Conservation (phyloP, 2,329 filamentous ascomycete species). For the Phoma herbarum region DNA sequence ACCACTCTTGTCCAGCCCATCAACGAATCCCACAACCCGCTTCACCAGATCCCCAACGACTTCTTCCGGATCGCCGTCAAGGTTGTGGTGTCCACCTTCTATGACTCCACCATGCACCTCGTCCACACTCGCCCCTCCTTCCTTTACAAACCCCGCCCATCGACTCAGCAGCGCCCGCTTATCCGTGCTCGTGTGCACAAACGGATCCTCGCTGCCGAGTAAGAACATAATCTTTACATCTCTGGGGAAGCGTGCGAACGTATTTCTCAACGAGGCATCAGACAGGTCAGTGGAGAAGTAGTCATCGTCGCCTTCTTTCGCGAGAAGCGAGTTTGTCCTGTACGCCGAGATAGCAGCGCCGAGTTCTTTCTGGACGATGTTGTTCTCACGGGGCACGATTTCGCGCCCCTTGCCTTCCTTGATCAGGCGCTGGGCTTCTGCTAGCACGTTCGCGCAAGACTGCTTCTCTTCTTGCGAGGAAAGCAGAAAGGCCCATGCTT, state of each 20-base stretch:
- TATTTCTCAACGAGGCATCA: constrained; percentile 63
- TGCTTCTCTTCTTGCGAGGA: constrained; percentile 34
- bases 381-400: constrained; percentile 58
- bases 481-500: constrained; percentile 59
- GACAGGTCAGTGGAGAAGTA: constrained; percentile 85
- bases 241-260: constrained; percentile 70
- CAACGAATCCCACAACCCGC: constrained; percentile 62
- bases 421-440: constrained; percentile 64
- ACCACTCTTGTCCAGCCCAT: constrained; percentile 21
- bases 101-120: constrained; percentile 60
- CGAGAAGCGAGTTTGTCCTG: constrained; percentile 67
- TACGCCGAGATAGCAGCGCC: constrained; percentile 63
- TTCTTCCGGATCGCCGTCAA: constrained; percentile 57
- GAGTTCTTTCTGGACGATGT: constrained; percentile 37
- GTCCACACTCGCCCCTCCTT: constrained; percentile 59
- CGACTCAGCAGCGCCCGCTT: constrained; percentile 64
- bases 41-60: constrained; percentile 60
- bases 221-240: constrained; percentile 68
- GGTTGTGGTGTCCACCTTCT: constrained; percentile 60
- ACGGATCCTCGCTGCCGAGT: constrained; percentile 72
- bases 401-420: constrained; percentile 63
- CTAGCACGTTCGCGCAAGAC: constrained; percentile 42
- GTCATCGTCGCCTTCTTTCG: constrained; percentile 76
- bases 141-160: constrained; percentile 62
- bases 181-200: constrained; percentile 66